These are phyloP conservation scores for Moesziomyces antarcticus DNA, from an alignment of 1,284 basidiomycete genomes.

Conservation along the genomic window DNA sequence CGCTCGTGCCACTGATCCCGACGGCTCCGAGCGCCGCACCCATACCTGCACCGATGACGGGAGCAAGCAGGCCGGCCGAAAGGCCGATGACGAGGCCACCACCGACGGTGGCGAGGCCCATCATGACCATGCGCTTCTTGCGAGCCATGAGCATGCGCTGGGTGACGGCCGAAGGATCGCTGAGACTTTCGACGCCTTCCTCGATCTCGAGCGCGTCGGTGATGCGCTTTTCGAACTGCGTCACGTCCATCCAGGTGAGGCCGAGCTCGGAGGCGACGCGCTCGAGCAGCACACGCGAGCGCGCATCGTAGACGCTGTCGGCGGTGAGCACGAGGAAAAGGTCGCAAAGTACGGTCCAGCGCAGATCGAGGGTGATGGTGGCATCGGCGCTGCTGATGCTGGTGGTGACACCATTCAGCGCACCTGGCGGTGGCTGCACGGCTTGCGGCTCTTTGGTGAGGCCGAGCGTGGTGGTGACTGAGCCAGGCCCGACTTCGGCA, in stretches of 20 bases:
- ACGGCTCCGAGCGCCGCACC: slow-evolving; percentile 64
- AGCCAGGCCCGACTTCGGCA: slow-evolving; percentile 18
- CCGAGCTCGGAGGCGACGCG: slow-evolving; percentile 59
- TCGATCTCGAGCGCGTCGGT: slow-evolving; percentile 67
- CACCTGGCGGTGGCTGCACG: slow-evolving; percentile 54
- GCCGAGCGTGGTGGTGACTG: slow-evolving; percentile 44
- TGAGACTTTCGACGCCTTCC: slow-evolving; percentile 61
- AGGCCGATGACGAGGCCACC: slow-evolving; percentile 67
- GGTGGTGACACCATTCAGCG: slow-evolving; percentile 65
- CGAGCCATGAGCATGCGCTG: slow-evolving; percentile 51
- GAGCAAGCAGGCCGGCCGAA: slow-evolving; percentile 63
- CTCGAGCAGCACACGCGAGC: slow-evolving; percentile 65
- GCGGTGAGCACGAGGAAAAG: slow-evolving; percentile 67
- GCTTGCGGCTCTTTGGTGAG: slow-evolving; percentile 56
- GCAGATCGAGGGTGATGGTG: slow-evolving; percentile 66
- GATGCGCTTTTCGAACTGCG: slow-evolving; percentile 67
- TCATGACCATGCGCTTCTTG: slow-evolving; percentile 63
- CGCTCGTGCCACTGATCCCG: slow-evolving; percentile 64
- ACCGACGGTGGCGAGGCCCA: slow-evolving; percentile 66
- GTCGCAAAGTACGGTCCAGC: slow-evolving; percentile 67
- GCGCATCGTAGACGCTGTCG: slow-evolving; percentile 66
- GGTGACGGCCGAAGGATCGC: slow-evolving; percentile 51
- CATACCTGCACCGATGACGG: slow-evolving; percentile 66
- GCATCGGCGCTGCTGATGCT: slow-evolving; percentile 59
- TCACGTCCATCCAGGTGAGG: slow-evolving; percentile 67